A percentile compares a stretch with the other conserved stretches of the same genome.
These are phyloP conservation scores for Leccinum angustisporum DNA, from an alignment of 1,284 basidiomycete genomes.

Conservation along the genomic window DNA sequence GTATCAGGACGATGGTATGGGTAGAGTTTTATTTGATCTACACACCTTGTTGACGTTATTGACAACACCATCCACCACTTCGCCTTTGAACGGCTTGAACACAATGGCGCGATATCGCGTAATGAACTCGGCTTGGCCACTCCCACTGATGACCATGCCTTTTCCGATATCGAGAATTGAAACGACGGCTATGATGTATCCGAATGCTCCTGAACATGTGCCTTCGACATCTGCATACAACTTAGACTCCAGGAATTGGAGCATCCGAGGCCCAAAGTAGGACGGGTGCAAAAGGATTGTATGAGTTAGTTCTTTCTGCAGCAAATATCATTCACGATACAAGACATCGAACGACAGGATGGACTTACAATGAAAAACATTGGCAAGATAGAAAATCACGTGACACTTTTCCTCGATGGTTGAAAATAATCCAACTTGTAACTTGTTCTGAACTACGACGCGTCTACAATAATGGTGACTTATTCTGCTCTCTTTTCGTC, in stretches of 20 bases:
- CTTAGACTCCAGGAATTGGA: constrained; percentile 90
- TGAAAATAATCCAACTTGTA: background rate
- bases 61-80: constrained; percentile 96
- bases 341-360: background rate
- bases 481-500: constrained; percentile 65
- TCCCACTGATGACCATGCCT: constrained; percentile 89
- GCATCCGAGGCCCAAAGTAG: constrained; percentile 95
- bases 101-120: constrained; percentile 91
- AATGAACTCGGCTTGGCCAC: constrained; percentile 92
- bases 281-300: constrained; percentile 96
- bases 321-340: background rate
- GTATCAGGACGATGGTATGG: constrained; percentile 3
- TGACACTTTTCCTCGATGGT: too few relatives aligned
- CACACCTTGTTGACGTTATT: constrained; percentile 94
- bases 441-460: background rate
- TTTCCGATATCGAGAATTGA: constrained; percentile 87
- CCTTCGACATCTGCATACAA: constrained; percentile 97
- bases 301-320: constrained; percentile 90
- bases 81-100: constrained; percentile 98
- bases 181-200: constrained; percentile 97
- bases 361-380: constrained; percentile 80
- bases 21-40: background rate
- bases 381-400: background rate
- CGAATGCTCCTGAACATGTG: constrained; percentile 93
- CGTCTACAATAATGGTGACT: constrained; percentile 36